A percentile compares a stretch with the other conserved stretches of the same genome.
These are phyloP conservation scores for Xylariaceae sp. DNA, from an alignment of 2,329 filamentous ascomycete species.

Conservation along the genomic window DNA sequence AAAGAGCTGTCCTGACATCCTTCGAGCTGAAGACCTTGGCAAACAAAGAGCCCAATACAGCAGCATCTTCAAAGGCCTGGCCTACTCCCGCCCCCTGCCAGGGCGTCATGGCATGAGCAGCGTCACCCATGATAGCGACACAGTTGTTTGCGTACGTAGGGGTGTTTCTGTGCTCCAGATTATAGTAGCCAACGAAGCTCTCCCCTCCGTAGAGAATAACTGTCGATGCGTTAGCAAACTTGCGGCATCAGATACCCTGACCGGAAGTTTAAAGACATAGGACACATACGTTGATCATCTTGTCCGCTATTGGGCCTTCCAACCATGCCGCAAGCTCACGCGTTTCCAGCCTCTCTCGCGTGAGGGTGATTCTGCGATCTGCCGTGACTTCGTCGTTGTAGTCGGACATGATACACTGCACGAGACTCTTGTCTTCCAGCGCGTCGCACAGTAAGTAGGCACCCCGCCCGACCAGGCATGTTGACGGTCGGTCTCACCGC, in stretches of 20 bases:
- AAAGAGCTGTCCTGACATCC: slow-evolving; percentile 8
- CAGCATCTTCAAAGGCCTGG: slow-evolving; percentile 19
- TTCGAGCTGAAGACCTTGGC: not conserved
- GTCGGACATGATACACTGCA: slow-evolving; percentile 19
- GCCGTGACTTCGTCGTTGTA: slow-evolving; percentile 1
- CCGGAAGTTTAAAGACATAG: not conserved
- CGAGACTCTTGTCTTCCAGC: slow-evolving; percentile 16
- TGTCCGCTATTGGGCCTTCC: slow-evolving; percentile 14
- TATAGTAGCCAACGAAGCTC: slow-evolving; percentile 9
- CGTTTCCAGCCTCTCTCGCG: no score
- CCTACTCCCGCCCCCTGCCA: slow-evolving; percentile 16
- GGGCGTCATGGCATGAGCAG: slow-evolving; percentile 16
- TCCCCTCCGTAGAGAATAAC: slow-evolving; percentile 11
- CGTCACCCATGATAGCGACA: slow-evolving; percentile 17
- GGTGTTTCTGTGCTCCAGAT: slow-evolving; percentile 18
- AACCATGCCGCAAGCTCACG: no score
- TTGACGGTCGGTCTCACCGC: slow-evolving; percentile 14
- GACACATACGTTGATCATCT: slow-evolving; percentile 18
- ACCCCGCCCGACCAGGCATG: slow-evolving; percentile 15
- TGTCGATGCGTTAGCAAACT: no score
- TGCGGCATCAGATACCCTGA: no score
- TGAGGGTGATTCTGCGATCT: no score
- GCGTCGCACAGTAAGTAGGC: slow-evolving; percentile 19
- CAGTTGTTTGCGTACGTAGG: slow-evolving; percentile 9
- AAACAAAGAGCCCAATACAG: slow-evolving; percentile 4